Base-by-base conservation (phyloP, 139 green algal genomes). In the Pleodorina starrii region DNA sequence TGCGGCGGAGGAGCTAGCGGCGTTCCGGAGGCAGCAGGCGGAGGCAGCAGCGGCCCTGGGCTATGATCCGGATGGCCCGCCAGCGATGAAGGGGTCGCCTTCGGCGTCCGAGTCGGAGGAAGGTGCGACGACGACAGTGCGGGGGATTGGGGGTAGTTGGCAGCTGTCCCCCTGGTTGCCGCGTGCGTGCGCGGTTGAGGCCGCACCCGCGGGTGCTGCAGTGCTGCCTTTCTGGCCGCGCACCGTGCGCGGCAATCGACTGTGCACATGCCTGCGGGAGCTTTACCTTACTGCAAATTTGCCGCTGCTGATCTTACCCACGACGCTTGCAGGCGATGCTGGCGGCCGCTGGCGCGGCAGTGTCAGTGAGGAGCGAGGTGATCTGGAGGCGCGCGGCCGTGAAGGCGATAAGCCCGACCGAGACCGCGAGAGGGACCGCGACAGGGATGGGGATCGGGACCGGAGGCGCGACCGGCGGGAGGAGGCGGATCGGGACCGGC, bases 31-130 rank as follows among this genome's bases (percentile, higher is more conserved):
- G 63, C 72, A 75, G 73, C 89, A 92, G 81, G 63, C 75, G 29
- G 51, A 90, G 81, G 71, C 51, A 17, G 74, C 21, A 43, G 63
- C 29, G 59, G 29, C 38, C 59, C 48, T 87, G 84, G 88, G 77
- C 0, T 89, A 88, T 38, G 87, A 93, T 71, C 90, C 90, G 4
- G 71, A 91, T 4, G 93, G 85, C 14, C 89, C 91, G 32, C 82
- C 90, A 7, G 85, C 90, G 25, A 85, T 96, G 80, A 96, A 96
- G 89, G 66, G 79, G 0, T 94, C 92, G 9, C 94, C 94, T 0
- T 93, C 88, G 3, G 77, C 89, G 2, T 95, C 92, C 32, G 78
- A 40, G 14, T 46, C 38, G 7, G 78, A 85, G 21, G 51, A 73
- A 16, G 54, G 54, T 73, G 23, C 42, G 78, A 25, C 54, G n/a